A percentile compares a stretch with the other conserved stretches of the same genome.
phyloP scores from a whole-genome alignment of 495 filamentous ascomycete genomes.

The Lentithecium fluviatile region DNA sequence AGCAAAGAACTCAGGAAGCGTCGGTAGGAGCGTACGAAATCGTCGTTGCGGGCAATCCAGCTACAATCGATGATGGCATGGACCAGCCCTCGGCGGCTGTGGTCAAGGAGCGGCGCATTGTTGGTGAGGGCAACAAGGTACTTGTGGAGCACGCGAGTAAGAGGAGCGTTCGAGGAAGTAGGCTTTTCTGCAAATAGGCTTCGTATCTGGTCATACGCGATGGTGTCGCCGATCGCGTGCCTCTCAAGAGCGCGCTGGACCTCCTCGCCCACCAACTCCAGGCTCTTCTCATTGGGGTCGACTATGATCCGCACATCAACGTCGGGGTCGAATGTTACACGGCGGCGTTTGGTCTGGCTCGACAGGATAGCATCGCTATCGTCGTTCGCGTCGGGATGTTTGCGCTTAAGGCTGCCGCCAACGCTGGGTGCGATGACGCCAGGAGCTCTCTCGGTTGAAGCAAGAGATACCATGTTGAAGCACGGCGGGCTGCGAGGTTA shows the following conservation, averaged over 20 bases:
- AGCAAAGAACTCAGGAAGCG: slow-evolving; percentile 77
- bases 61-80: slow-evolving; percentile 67
- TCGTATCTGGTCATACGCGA: slow-evolving; percentile 71
- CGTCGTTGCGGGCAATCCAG: slow-evolving; percentile 83
- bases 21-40: slow-evolving; percentile 75
- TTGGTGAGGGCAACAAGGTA: slow-evolving; percentile 78
- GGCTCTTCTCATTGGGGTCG: slow-evolving; percentile 57
- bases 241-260: slow-evolving; percentile 70
- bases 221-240: slow-evolving; percentile 64
- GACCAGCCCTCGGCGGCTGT: slow-evolving; percentile 71
- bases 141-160: slow-evolving; percentile 59
- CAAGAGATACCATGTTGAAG: slow-evolving; percentile 48
- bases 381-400: slow-evolving; percentile 41
- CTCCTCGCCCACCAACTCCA: slow-evolving; percentile 64
- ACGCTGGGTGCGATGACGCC: slow-evolving; percentile 37
- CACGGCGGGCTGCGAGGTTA: slow-evolving; percentile 11
- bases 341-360: slow-evolving; percentile 42
- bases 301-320: slow-evolving; percentile 62
- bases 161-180: slow-evolving; percentile 50
- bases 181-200: slow-evolving; percentile 58
- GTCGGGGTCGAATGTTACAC: slow-evolving; percentile 69
- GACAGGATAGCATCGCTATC: slow-evolving; percentile 38
- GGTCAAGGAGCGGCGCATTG: slow-evolving; percentile 67
- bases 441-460: slow-evolving; percentile 43
- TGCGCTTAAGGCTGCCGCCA: slow-evolving; percentile 37